phyloP scores from a whole-genome alignment of 352 stramenopile genomes.

The Vaucheria bursata region DNA sequence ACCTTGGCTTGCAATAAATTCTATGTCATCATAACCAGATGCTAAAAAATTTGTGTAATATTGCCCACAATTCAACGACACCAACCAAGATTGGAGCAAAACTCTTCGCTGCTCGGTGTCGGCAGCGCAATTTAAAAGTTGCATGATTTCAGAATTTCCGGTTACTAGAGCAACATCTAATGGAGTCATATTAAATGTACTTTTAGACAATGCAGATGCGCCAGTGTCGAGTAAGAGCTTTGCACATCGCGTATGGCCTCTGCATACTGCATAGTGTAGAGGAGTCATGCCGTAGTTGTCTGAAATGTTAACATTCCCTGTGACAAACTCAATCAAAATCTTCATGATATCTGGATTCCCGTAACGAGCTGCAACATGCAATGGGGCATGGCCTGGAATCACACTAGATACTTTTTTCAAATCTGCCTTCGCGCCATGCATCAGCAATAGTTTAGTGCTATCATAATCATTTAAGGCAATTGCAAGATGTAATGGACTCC shows the following conservation, averaged over 20 bases:
- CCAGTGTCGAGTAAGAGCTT: conserved; percentile 29
- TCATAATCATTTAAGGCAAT: background rate
- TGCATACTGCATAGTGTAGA: conserved; percentile 31
- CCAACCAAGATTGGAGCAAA: conserved; percentile 22
- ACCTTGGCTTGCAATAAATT: conserved; percentile 30
- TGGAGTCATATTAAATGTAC: conserved; percentile 1
- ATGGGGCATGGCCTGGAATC: conserved; percentile 13
- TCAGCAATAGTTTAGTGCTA: background rate
- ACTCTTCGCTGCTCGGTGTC: background rate
- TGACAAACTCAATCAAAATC: conserved; percentile 10
- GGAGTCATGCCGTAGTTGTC: conserved; percentile 28
- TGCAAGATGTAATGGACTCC: background rate
- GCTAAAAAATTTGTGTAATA: conserved; percentile 20
- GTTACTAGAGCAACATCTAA: conserved; percentile 20
- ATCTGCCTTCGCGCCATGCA: conserved; percentile 13
- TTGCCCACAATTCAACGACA: conserved; percentile 14
- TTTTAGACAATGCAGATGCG: conserved; percentile 6
- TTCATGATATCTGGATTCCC: conserved; percentile 18
- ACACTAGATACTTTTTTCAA: conserved; percentile 13
- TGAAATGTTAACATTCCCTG: conserved; percentile 12
- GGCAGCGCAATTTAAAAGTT: conserved; percentile 10
- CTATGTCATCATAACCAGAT: conserved; percentile 39
- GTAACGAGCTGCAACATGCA: conserved; percentile 42
- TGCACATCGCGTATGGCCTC: conserved; percentile 15
- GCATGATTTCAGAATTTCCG: conserved; percentile 3